Evolutionary conservation across 345 rosid species (phyloP).

Genomic region (Euphorbia lathyris): DNA sequence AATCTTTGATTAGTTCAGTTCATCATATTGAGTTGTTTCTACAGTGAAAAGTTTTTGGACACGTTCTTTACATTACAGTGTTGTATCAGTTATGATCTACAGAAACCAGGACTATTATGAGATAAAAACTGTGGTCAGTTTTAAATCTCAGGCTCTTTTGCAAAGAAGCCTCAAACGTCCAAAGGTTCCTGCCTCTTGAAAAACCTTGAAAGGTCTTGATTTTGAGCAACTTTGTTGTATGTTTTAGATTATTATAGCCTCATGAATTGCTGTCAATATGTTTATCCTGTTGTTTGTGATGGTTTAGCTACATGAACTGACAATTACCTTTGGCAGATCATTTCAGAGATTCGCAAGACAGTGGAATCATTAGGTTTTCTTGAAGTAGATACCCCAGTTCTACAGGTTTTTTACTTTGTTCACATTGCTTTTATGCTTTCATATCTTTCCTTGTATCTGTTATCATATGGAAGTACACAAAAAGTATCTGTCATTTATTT

Average conservation of each 20-base stretch:
- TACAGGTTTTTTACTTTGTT: constrained; percentile 65
- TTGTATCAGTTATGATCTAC: background rate
- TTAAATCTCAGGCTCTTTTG: background rate
- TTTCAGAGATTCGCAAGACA: constrained; percentile 76
- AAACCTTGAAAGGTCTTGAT: background rate
- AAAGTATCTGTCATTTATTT: background rate
- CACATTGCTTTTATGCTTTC: constrained; percentile 8
- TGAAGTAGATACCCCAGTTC: constrained; percentile 97
- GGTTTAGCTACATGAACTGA: constrained; percentile 7
- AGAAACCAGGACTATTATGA: background rate
- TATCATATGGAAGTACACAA: background rate
- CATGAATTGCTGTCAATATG: no score
- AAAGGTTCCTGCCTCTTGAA: background rate
- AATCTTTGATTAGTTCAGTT: background rate
- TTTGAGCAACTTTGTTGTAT: background rate
- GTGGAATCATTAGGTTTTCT: constrained; percentile 77
- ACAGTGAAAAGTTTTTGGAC: background rate
- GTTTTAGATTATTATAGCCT: background rate
- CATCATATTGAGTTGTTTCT: background rate
- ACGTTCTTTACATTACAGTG: background rate
- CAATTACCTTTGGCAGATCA: constrained; percentile 47
- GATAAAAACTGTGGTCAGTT: background rate
- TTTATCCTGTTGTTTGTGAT: background rate
- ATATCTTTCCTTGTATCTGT: background rate
- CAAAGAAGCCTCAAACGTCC: background rate